These are phyloP conservation scores for Trematosphaeria pertusa DNA, from an alignment of 2,329 filamentous ascomycete genomes.

Conservation along the genomic window DNA sequence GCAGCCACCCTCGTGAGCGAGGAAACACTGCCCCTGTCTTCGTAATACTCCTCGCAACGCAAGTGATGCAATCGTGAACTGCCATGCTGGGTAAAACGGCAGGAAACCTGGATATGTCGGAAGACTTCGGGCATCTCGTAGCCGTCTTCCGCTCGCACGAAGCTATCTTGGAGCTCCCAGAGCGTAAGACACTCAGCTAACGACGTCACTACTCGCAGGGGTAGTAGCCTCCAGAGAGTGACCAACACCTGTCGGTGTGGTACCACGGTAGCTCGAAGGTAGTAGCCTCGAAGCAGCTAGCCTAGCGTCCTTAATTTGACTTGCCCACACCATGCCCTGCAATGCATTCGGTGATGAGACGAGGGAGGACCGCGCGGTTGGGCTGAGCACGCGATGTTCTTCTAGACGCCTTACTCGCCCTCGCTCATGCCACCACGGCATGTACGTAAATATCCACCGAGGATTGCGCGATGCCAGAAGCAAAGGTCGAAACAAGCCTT, in stretches of 20 bases:
- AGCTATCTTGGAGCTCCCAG: not conserved
- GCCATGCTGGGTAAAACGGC: not conserved
- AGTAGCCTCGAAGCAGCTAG: not conserved
- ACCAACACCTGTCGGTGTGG: not conserved
- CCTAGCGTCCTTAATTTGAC: slow-evolving; percentile 1
- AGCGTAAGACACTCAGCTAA: not conserved
- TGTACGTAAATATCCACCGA: slow-evolving; percentile 9
- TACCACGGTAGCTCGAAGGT: not conserved
- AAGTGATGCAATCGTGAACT: too few species aligned
- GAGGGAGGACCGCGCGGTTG: not conserved
- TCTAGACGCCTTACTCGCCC: slow-evolving; percentile 2
- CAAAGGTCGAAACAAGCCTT: slow-evolving; percentile 26
- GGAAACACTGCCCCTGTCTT: too few species aligned
- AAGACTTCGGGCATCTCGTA: not conserved
- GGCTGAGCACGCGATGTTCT: not conserved
- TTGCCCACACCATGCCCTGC: not conserved
- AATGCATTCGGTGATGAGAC: not conserved
- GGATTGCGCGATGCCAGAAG: not conserved
- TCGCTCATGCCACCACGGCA: not conserved
- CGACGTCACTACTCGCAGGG: slow-evolving; percentile 5
- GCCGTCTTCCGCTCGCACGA: slow-evolving; percentile 3
- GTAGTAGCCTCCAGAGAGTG: not conserved
- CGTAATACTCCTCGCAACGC: too few species aligned
- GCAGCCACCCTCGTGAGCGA: not conserved
- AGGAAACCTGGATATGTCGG: not conserved